Base-by-base conservation (phyloP, 1,139 yeast species). In the Zhuliangozyma blackwelliae region DNA sequence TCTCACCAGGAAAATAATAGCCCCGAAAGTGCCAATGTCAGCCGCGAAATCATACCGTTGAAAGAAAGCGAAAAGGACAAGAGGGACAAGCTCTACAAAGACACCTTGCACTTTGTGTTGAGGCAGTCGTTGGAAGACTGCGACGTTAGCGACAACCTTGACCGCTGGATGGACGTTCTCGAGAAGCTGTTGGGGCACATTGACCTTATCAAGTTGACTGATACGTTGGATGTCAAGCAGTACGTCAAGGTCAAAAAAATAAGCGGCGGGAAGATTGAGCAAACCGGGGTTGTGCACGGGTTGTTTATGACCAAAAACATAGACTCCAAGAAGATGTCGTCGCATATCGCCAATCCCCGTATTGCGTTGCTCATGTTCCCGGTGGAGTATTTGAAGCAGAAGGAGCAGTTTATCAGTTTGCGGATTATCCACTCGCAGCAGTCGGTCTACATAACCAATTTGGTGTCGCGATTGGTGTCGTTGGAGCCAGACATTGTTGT, bases 371-470 rank as follows among this genome's bases (percentile, higher is more conserved):
- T 94, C 9, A 83, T 89, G 71, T 92, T 94, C 50, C 96, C 97
- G 0, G 66, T 94, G 22, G 97, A 90, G 54, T 92, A 89, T 49
- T 72, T 82, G 45, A 79, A 84, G 43, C 75, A 68, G 37, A 77
- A 78, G 38, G 92, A 83, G 38, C 84, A 77, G 46, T 85, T 89
- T 41, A 79, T 89, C 56, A 84, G 95, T 52, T 65, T 92, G 41
- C 82, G 88, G 39, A 86, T 95, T 4, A 83, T 92, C 1, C 72
- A 88, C 36, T 87, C 94, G 0, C 98, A 94, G 54, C 97, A 92
- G 53, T 70, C 76, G 32, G 97, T 92, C 45, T 90, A 85, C 51
- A 71, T 92, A 33, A 77, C 82, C 37, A 90, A 90, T 48, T 68
- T 92, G 34, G 95, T 89, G 0, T 83, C 83, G 3, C 71, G 97